Evolutionary conservation across 257 asterid species (phyloP).

Genomic region (Striga asiatica): DNA sequence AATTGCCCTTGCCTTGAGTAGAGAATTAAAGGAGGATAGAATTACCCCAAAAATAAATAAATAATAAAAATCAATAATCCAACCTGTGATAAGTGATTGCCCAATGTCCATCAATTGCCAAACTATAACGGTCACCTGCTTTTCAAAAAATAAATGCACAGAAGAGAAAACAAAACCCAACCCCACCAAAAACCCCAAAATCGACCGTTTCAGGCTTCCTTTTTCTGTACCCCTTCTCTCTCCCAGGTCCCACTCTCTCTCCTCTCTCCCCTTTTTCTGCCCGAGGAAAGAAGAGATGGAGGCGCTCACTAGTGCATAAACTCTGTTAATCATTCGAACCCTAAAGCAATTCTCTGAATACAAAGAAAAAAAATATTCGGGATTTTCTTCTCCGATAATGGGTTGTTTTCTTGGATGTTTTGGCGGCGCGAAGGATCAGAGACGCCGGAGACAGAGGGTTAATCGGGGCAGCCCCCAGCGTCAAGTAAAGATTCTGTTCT

Average conservation of each 20-base stretch:
- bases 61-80: background rate
- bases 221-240: background rate
- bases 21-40: no score
- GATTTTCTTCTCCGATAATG: slow-evolving; percentile 27
- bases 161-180: slow-evolving; percentile 23
- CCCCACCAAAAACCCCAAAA: slow-evolving; percentile 24
- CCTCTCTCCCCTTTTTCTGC: slow-evolving; percentile 16
- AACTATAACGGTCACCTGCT: slow-evolving; percentile 48
- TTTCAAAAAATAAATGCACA: slow-evolving; percentile 12
- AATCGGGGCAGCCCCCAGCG: slow-evolving; percentile 42
- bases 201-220: slow-evolving; percentile 35
- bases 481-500: slow-evolving; percentile 29
- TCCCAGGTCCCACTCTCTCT: slow-evolving; percentile 20
- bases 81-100: no score
- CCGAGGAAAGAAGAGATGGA: slow-evolving; percentile 18
- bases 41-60: background rate
- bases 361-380: background rate
- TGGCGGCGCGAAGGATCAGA: slow-evolving; percentile 53
- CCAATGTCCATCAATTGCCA: slow-evolving; percentile 1
- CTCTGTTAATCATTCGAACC: slow-evolving; percentile 15
- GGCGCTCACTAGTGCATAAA: slow-evolving; percentile 5
- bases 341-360: slow-evolving; percentile 2
- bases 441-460: slow-evolving; percentile 42
- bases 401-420: slow-evolving; percentile 89
- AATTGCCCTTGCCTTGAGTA: background rate